Conservation (phyloP, 2,329 filamentous ascomycete species). For the Magnaporthiopsis rhizophila region DNA sequence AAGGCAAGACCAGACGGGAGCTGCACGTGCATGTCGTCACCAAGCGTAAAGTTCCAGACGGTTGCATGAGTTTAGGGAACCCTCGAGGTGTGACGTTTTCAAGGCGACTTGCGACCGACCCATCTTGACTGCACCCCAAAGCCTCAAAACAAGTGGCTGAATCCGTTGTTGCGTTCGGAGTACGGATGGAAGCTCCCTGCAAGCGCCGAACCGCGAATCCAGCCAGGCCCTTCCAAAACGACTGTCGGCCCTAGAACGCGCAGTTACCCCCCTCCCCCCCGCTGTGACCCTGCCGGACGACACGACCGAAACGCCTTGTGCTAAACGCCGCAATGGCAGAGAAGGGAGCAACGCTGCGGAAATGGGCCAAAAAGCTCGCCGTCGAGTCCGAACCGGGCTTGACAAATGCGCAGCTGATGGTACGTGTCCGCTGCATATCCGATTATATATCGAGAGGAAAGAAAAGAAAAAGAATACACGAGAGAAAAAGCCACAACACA, state of each 20-base stretch:
- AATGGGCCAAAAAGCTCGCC: conserved; percentile 52
- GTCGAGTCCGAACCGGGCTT: conserved; percentile 71
- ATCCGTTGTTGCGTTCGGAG: not conserved
- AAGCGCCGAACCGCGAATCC: not conserved
- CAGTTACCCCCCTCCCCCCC: not conserved
- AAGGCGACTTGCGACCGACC: not conserved
- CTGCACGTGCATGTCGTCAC: not conserved
- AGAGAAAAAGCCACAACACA: not conserved
- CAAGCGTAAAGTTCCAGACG: not conserved
- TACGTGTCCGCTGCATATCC: conserved; percentile 22
- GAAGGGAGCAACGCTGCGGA: conserved; percentile 26
- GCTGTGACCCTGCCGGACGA: too few relatives aligned
- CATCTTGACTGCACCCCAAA: not conserved
- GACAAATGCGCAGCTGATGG: conserved; percentile 72
- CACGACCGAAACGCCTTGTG: too few relatives aligned
- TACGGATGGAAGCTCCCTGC: not conserved
- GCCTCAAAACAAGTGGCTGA: not conserved
- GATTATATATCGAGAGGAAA: not conserved
- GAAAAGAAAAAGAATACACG: not conserved
- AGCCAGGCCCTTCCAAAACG: not conserved
- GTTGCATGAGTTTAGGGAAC: not conserved
- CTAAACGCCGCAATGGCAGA: conserved; percentile 1
- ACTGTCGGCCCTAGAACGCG: not conserved
- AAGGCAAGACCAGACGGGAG: not conserved
- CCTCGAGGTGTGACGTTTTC: not conserved